Evolutionary conservation across 768 basidiomycete species (phyloP), one percentile per base, ranked within the genome.

Genomic region (Butyriboletus loyo): DNA sequence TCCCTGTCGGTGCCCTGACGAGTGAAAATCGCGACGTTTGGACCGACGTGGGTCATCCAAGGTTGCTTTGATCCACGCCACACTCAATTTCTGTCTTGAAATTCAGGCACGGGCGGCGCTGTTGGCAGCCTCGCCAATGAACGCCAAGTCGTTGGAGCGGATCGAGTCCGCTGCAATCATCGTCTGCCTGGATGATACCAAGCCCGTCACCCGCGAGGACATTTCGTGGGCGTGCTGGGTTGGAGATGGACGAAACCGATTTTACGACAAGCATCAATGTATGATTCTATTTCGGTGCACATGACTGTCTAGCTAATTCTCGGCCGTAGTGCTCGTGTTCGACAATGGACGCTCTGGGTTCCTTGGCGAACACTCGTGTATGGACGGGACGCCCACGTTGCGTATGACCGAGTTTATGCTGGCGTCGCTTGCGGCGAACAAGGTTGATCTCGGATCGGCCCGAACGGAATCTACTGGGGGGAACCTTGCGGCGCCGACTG

Each of bases 261-360:
- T 89, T 78, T 98, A 86, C 66, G 97, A 98, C 76, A 99, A 99
- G 72, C 96, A 98, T 66, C 91, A 98, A 65, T 63, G 92, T 93
- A 66, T 31, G 87, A 41, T 22, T 38, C 17, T 25, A 4, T 48
- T 27, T 28, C 19, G 14, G 32, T 28, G 13, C 27, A 40, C 11
- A 27, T 38, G 52, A 2, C 13, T n/a, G 53, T 28, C n/a, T 48
- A 49, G 24, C 48, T 48, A 44, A 54, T 44, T 9, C 52, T 35
- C 27, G 19, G 17, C 10, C 48, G 39, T 35, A 94, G 92, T 98
- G 49, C 83, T 99, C 62, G 91, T 99, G 8, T 96, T 91, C 65
- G 92, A 93, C 53, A 93, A 94, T 60, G 97, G 93, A 41, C 90
- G 92, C 34, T 93, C 92, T 22, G 96, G 90, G 0, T 99, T 98